Base-by-base conservation (phyloP, 495 filamentous ascomycete species). In the Beverwykella pulmonaria region DNA sequence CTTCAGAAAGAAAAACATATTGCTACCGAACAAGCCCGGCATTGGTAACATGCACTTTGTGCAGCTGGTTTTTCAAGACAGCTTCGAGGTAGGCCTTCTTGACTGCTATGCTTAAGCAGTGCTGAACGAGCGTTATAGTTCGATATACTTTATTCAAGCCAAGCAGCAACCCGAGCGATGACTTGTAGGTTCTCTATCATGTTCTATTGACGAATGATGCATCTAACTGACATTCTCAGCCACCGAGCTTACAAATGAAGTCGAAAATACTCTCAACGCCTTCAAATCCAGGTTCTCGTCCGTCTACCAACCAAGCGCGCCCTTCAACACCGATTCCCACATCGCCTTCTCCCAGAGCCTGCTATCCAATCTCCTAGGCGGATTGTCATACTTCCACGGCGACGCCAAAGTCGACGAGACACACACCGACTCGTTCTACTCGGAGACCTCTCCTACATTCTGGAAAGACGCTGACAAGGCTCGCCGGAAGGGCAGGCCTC, bases 301-400 rank as follows among this genome's bases (percentile, higher is more conserved):
- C 6, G 53, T 62, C 22, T 57, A 61, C 30, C 17, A 15, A 7
- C 90, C 91, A 0, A 79, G 89, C 70, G 80, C 86, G 6, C 95
- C 94, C 1, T 98, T 95, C 73, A 78, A 84, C 44, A 80, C 82
- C 0, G 79, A 82, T 2, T 84, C 90, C 63, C 93, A 96, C 72
- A 80, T 85, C 22, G 81, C 82, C 55, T 98, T 98, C 76, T 90
- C 88, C 55, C 87, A 88, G 67, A 90, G 87, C 52, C 88, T 98
- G 84, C 89, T 98, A 44, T 96, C 92, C 4, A 97, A 98, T 75
- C 82, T 98, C 39, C 80, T 96, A 26, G 95, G 94, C 55, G 94
- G 95, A 27, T 91, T 98, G 74, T 93, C 95, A 0, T 97, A 92
- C 75, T 98, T 98, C 79, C 83, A 94, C 73, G 94, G 94, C 25